These are phyloP conservation scores for Coniochaeta sp. DNA, from an alignment of 2,329 filamentous ascomycete genomes.

Conservation along the genomic window DNA sequence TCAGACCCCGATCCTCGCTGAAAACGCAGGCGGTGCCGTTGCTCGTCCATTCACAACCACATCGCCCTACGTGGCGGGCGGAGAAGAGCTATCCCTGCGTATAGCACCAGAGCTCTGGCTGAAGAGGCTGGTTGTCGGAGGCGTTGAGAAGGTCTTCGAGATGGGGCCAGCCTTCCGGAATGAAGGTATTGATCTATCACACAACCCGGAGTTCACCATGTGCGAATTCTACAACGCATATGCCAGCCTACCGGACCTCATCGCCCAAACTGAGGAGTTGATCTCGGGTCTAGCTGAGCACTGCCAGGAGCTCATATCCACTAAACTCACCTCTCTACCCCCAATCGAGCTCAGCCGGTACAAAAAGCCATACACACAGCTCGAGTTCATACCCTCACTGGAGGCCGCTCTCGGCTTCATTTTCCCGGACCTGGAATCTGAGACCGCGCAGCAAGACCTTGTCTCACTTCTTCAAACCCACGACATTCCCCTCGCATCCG, in stretches of 20 bases:
- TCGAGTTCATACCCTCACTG: conserved; percentile 79
- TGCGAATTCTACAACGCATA: conserved; percentile 96
- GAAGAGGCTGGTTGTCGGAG: conserved; percentile 84
- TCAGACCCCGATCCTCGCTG: conserved; percentile 80
- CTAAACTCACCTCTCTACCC: conserved; percentile 38
- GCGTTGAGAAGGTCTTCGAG: conserved; percentile 84
- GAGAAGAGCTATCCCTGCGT: conserved; percentile 66
- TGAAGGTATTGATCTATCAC: conserved; percentile 82
- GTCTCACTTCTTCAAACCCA: conserved; percentile 16
- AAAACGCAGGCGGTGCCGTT: conserved; percentile 76
- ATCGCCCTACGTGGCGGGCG: conserved; percentile 70
- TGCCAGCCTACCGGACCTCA: conserved; percentile 67
- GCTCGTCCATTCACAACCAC: conserved; percentile 80
- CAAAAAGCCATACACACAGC: conserved; percentile 48
- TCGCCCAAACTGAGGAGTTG: conserved; percentile 67
- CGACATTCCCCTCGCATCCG: conserved; percentile 57
- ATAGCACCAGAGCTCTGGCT: conserved; percentile 95
- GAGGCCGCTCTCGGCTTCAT: conserved; percentile 58
- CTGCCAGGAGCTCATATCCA: conserved; percentile 37
- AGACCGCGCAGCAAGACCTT: conserved; percentile 47
- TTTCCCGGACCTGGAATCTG: conserved; percentile 55
- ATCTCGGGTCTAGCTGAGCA: conserved; percentile 51
- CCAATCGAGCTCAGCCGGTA: conserved; percentile 39
- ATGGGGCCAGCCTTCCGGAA: conserved; percentile 91
- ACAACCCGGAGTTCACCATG: conserved; percentile 96